phyloP scores from a whole-genome alignment of 208 protist species.

The Borovskyia barvae region DNA sequence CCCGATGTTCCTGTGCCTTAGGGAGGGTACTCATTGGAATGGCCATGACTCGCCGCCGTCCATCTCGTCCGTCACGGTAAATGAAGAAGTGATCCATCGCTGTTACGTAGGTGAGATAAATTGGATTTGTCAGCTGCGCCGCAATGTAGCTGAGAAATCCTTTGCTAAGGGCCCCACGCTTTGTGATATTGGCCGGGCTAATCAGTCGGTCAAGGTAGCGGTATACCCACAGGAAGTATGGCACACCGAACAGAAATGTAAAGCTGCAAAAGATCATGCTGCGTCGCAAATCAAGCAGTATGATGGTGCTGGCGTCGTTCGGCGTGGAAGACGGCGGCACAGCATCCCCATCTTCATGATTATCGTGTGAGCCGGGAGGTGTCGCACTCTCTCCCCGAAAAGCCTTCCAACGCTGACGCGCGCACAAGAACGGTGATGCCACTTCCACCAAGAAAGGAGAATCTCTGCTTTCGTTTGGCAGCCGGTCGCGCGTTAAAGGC shows the following conservation, averaged over 20 bases:
- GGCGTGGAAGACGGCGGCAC: not conserved
- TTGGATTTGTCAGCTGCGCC: constrained; percentile 53
- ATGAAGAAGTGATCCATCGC: constrained; percentile 77
- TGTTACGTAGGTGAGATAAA: constrained; percentile 72
- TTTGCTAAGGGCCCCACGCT: constrained; percentile 49
- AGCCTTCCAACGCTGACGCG: constrained; percentile 6
- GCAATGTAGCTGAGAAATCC: constrained; percentile 69
- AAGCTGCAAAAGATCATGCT: constrained; percentile 83
- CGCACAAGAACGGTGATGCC: constrained; percentile 34
- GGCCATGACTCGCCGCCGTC: constrained; percentile 44
- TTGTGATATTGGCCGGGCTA: constrained; percentile 41
- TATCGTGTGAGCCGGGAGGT: too few species aligned
- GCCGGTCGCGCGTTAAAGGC: constrained; percentile 29
- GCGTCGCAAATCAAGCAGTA: constrained; percentile 68
- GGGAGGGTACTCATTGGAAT: constrained; percentile 14
- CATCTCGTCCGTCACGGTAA: constrained; percentile 64
- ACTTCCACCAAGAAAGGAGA: constrained; percentile 47
- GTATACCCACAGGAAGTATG: constrained; percentile 69
- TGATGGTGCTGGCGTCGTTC: constrained; percentile 13
- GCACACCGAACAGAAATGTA: constrained; percentile 60
- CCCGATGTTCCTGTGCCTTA: constrained; percentile 2
- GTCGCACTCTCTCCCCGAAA: not conserved
- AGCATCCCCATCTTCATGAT: too few species aligned
- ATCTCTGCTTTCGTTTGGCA: constrained; percentile 28
- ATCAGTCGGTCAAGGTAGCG: constrained; percentile 45